These are phyloP conservation scores for Stephanodiscus minutulus DNA, from an alignment of 108 stramenopile species.

Conservation along the genomic window DNA sequence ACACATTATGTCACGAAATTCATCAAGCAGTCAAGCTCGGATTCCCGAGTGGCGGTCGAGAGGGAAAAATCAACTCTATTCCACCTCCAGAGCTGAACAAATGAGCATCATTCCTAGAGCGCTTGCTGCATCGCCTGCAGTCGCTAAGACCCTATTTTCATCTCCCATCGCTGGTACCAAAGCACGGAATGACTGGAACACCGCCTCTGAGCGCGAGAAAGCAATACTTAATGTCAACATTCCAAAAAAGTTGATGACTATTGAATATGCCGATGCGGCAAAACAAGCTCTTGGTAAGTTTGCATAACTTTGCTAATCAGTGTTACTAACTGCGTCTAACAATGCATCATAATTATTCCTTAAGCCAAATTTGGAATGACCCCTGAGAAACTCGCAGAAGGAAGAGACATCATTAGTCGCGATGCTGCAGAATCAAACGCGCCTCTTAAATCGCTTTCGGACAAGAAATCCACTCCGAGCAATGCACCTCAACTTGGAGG, in stretches of 20 bases:
- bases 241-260: slow-evolving; percentile 56
- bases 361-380: slow-evolving; percentile 68
- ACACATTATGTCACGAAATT: slow-evolving; percentile 1
- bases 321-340: not conserved
- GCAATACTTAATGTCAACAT: slow-evolving; percentile 34
- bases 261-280: slow-evolving; percentile 54
- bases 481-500: slow-evolving; percentile 7
- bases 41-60: slow-evolving; percentile 52
- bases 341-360: not conserved
- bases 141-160: slow-evolving; percentile 48
- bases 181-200: slow-evolving; percentile 34
- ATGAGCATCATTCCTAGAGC: slow-evolving; percentile 9
- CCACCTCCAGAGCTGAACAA: slow-evolving; percentile 15
- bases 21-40: not conserved
- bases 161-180: slow-evolving; percentile 33
- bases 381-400: slow-evolving; percentile 65
- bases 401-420: slow-evolving; percentile 43
- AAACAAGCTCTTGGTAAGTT: slow-evolving; percentile 57
- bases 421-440: slow-evolving; percentile 31
- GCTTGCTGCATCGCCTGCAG: slow-evolving; percentile 7
- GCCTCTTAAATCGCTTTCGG: not conserved
- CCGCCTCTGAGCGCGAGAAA: slow-evolving; percentile 5
- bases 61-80: slow-evolving; percentile 40
- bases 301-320: not conserved
- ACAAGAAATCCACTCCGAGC: slow-evolving; percentile 10